Percentiles rank a stretch among this genome's conserved stretches.
These are phyloP conservation scores for Neoscytalidium dimidiatum DNA, from an alignment of 2,329 filamentous ascomycete species.

Conservation along the genomic window DNA sequence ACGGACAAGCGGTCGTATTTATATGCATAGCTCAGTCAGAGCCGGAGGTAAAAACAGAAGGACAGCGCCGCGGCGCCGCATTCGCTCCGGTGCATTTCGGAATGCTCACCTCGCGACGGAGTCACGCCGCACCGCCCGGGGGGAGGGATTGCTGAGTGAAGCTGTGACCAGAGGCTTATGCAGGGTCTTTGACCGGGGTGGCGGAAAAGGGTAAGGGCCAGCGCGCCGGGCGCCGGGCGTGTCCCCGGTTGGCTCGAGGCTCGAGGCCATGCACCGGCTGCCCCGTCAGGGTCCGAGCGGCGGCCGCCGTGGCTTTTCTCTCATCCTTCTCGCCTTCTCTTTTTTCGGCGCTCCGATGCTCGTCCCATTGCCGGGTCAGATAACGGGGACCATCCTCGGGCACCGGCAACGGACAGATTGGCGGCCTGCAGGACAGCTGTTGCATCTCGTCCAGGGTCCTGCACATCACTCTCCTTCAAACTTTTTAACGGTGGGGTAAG, in stretches of 20 bases:
- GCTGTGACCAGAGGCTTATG: constrained; percentile 7
- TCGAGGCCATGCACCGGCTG: no score
- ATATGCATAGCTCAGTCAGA: not conserved
- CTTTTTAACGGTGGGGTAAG: not conserved
- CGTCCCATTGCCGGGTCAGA: not conserved
- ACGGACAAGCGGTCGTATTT: not conserved
- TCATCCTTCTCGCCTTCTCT: no score
- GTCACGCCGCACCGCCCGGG: not conserved
- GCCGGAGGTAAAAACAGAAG: not conserved
- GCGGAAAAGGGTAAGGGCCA: not conserved
- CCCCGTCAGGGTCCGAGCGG: constrained; percentile 4
- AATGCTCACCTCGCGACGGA: not conserved
- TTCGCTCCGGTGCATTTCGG: not conserved
- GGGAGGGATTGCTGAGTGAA: not conserved
- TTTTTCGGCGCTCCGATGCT: not conserved
- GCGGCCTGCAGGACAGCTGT: not conserved
- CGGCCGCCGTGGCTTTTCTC: not conserved
- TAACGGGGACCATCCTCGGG: not conserved
- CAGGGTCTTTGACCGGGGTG: constrained; percentile 4
- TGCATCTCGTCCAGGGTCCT: not conserved
- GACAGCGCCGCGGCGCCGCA: not conserved
- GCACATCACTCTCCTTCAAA: not conserved
- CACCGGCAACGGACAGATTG: not conserved
- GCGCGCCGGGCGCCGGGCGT: not conserved
- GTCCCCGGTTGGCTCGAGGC: not conserved